These are phyloP conservation scores for Microbotryum lychnidis-dioicae DNA, from an alignment of 1,284 basidiomycete species.

Conservation along the genomic window DNA sequence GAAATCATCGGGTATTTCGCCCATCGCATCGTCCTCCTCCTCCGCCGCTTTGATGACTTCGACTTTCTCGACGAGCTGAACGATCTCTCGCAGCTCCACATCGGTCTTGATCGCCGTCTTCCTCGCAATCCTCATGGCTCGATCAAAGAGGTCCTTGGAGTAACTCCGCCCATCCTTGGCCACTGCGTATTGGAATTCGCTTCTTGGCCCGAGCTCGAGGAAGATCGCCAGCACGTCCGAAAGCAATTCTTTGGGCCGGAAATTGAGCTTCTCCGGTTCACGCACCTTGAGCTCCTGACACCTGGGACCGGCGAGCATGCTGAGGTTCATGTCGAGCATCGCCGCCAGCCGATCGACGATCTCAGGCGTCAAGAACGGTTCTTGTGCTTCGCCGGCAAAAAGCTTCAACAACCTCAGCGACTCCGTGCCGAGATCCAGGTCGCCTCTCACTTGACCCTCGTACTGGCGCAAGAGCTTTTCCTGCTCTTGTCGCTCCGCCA, in stretches of 20 bases:
- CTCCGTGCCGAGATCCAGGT: conserved; percentile 76
- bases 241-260: conserved; percentile 75
- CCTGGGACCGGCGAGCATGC: conserved; percentile 76
- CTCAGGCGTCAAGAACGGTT: conserved; percentile 91
- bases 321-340: conserved; percentile 93
- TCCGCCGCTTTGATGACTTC: conserved; percentile 75
- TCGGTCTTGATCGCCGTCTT: conserved; percentile 66
- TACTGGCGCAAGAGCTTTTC: conserved; percentile 67
- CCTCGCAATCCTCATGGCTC: conserved; percentile 63
- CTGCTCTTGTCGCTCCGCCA: conserved; percentile 71
- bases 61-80: conserved; percentile 67
- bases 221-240: conserved; percentile 86
- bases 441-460: conserved; percentile 75
- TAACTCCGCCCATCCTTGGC: conserved; percentile 92
- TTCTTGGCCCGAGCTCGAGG: conserved; percentile 73
- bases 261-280: conserved; percentile 81
- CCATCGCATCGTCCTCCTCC: conserved; percentile 74
- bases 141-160: conserved; percentile 70
- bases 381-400: conserved; percentile 84
- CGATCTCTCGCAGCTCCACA: conserved; percentile 66
- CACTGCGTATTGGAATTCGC: conserved; percentile 77
- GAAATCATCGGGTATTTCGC: conserved; percentile 93
- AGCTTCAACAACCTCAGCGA: conserved; percentile 82
- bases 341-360: conserved; percentile 93
- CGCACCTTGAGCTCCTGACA: conserved; percentile 72